These are phyloP conservation scores for Chamaenerion angustifolium DNA, from an alignment of 345 rosid species.

Conservation along the genomic window DNA sequence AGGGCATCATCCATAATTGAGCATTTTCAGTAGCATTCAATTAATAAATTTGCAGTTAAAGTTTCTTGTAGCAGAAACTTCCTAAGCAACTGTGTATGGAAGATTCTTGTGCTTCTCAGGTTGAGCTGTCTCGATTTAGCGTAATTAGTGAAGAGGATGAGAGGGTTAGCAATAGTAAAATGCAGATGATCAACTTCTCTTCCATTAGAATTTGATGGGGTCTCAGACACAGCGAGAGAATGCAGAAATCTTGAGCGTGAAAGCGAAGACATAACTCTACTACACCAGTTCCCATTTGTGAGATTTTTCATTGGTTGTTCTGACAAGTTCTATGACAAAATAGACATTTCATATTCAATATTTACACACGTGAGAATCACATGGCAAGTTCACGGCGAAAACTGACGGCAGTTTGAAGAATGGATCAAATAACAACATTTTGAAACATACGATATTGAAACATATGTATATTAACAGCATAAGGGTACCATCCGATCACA, in stretches of 20 bases:
- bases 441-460: too few species aligned
- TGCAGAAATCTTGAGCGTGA: conserved; percentile 13
- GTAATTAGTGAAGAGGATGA: conserved; percentile 25
- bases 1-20: conserved; percentile 30
- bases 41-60: conserved; percentile 30
- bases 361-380: too few species aligned
- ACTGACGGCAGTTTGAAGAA: too few species aligned
- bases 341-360: too few species aligned
- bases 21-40: conserved; percentile 31
- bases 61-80: conserved; percentile 17
- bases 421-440: too few species aligned
- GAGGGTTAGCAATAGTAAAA: conserved; percentile 13
- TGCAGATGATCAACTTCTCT: conserved; percentile 7
- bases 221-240: conserved; percentile 16
- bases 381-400: too few species aligned
- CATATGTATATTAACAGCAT: too few species aligned
- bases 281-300: conserved; percentile 12
- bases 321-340: too few species aligned
- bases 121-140: conserved; percentile 18
- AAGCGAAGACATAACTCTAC: conserved; percentile 8
- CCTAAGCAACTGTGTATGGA: conserved; percentile 37
- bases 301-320: conserved; percentile 26
- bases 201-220: conserved; percentile 6
- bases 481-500: too few species aligned
- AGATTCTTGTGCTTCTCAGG: conserved; percentile 17